Percentiles rank a stretch among this genome's conserved stretches.
These are phyloP conservation scores for Tetrahymena thermophila DNA, from an alignment of 73 alveolate genomes.

Conservation along the genomic window DNA sequence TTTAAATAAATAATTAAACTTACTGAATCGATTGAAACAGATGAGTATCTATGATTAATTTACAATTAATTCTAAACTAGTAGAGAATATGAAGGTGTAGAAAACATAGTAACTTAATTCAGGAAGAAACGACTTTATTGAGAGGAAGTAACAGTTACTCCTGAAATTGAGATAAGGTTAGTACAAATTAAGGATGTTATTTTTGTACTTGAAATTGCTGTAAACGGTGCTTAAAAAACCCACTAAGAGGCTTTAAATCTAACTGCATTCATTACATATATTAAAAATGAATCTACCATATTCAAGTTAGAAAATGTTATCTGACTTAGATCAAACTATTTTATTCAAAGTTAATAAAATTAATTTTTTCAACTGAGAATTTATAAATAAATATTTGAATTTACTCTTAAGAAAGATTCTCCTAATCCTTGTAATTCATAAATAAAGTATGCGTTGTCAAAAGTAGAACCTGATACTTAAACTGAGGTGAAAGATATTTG, in stretches of 20 bases:
- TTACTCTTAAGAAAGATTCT: background rate
- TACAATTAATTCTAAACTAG: background rate
- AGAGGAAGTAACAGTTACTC: background rate
- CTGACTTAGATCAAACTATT: background rate
- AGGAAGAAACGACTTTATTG: background rate
- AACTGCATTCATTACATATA: background rate
- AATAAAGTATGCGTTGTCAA: background rate
- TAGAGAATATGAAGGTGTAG: background rate
- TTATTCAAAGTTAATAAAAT: background rate
- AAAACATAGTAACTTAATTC: background rate
- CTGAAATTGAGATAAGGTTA: background rate
- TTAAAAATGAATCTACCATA: background rate
- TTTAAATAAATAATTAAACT: background rate
- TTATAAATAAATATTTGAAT: background rate
- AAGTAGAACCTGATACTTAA: background rate
- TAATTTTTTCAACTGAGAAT: background rate
- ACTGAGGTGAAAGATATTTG: background rate
- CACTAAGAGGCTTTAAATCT: background rate
- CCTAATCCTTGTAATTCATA: background rate
- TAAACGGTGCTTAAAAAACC: background rate
- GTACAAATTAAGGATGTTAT: background rate
- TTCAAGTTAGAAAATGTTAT: background rate
- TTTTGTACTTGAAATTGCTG: background rate
- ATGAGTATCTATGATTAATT: background rate
- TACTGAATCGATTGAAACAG: background rate